Conservation (phyloP, 1,139 yeast genomes). For the Saccharomycopsis hybrid region DNA sequence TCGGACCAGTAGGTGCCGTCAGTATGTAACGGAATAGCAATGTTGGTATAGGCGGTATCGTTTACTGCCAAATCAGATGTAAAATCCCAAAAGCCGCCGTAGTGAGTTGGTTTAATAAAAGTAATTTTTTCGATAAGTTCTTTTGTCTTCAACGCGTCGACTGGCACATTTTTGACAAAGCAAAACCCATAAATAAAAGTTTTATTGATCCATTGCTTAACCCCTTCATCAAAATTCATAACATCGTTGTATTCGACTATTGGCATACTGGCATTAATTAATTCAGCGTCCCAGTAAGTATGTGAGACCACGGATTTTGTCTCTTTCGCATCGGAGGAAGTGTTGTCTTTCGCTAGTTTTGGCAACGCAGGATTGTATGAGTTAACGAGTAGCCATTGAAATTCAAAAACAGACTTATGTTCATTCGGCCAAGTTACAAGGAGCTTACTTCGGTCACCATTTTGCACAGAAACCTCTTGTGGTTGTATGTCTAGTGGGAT, state of each 20-base stretch:
- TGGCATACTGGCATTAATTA: slow-evolving; percentile 42
- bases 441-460: slow-evolving; percentile 21
- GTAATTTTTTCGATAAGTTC: slow-evolving; percentile 53
- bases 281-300: slow-evolving; percentile 44
- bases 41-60: slow-evolving; percentile 71
- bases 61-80: slow-evolving; percentile 65
- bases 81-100: slow-evolving; percentile 80
- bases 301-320: slow-evolving; percentile 25
- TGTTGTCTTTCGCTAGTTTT: slow-evolving; percentile 22
- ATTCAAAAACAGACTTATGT: slow-evolving; percentile 44
- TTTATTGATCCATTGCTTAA: slow-evolving; percentile 54
- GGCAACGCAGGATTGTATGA: slow-evolving; percentile 51
- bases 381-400: slow-evolving; percentile 52
- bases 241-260: slow-evolving; percentile 43
- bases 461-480: neutral
- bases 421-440: slow-evolving; percentile 41
- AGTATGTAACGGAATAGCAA: slow-evolving; percentile 62
- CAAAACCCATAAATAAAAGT: slow-evolving; percentile 60
- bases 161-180: slow-evolving; percentile 58
- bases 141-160: slow-evolving; percentile 55
- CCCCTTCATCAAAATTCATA: slow-evolving; percentile 36
- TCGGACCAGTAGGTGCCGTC: slow-evolving; percentile 80
- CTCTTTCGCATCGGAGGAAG: slow-evolving; percentile 28
- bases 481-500: slow-evolving; percentile 20
- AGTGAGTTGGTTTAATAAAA: slow-evolving; percentile 66